Conservation (phyloP, 1,284 basidiomycete genomes). For the Trametes sp. region DNA sequence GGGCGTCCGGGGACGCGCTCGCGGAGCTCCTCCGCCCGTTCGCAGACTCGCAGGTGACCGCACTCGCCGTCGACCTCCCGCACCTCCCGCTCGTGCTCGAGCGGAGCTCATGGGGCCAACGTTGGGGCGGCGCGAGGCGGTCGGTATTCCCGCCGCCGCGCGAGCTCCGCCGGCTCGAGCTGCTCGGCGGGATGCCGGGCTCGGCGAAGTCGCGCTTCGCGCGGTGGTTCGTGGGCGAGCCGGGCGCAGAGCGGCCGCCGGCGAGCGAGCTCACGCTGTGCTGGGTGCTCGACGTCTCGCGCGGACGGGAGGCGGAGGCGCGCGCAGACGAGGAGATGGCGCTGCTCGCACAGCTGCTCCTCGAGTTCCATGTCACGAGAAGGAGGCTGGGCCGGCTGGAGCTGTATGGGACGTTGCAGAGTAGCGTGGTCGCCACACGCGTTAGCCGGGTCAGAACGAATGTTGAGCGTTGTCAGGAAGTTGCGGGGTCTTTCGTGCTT, state of each 20-base stretch:
- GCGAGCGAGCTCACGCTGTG: not conserved
- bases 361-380: not conserved
- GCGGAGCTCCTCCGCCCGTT: not conserved
- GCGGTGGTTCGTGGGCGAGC: not conserved
- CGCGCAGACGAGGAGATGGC: not conserved
- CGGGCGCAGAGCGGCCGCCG: not conserved
- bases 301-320: not conserved
- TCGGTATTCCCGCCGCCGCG: not conserved
- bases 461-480: not conserved
- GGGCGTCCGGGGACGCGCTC: not conserved
- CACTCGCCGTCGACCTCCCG: not conserved
- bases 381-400: not conserved
- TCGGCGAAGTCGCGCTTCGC: slow-evolving; percentile 1
- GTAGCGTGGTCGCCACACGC: not conserved
- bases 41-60: too few relatives aligned
- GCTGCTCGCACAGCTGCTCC: not conserved
- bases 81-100: not conserved
- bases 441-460: not conserved
- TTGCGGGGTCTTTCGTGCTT: not conserved
- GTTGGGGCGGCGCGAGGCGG: not conserved
- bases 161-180: slow-evolving; percentile 1
- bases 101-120: not conserved
- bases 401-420: not conserved
- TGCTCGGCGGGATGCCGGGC: not conserved
- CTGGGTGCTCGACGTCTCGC: slow-evolving; percentile 1